Evolutionary conservation across 129 eudicot genomes (phyloP), one percentile per base, ranked within the genome.

Genomic region (Artemisia annua): DNA sequence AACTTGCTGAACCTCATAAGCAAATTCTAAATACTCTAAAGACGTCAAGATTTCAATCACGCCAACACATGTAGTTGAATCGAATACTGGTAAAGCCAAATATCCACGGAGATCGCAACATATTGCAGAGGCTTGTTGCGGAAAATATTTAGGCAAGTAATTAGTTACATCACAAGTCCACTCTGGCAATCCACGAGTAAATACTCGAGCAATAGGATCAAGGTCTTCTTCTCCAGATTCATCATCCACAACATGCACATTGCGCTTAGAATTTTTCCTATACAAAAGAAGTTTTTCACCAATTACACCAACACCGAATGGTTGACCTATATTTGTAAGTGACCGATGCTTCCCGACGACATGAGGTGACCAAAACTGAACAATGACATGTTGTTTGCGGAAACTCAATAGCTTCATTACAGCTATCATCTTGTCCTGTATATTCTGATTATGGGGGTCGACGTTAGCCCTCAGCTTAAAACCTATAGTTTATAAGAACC

Each of bases 101-200:
- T 66, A 66, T 13, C 71, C 71, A 66, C 6, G 57, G 15, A 66
- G 57, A 48, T 48, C 22, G 20, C 71, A 66, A 48, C 19, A 7
- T 3, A 66, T 11, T 5, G 71, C 71, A 18, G 10, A 65, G 16
- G 44, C 54, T 18, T 0, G 54, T 44, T 3, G 54, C 19, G 54
- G 70, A 66, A 66, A 66, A 16, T 48, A 11, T 20, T 12, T 66
- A 4, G 57, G 15, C 14, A 2, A 11, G 71, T 66, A 66, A 20
- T 66, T 66, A 19, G 35, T 12, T 19, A 66, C 0, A 48, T 66
- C 71, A 48, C 16, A n/a, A 0, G 71, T 66, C 71, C 70, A 65
- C 32, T 65, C 70, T 18, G 70, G 70, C 70, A 44, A 43, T 65
- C 54, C 54, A 2, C 30, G 70, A 30, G n/a, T 65, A 44, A 65